Percentiles rank a stretch among this genome's conserved stretches.
Evolutionary conservation across 2,329 filamentous ascomycete genomes (phyloP).

Genomic region (Thelonectria olida): DNA sequence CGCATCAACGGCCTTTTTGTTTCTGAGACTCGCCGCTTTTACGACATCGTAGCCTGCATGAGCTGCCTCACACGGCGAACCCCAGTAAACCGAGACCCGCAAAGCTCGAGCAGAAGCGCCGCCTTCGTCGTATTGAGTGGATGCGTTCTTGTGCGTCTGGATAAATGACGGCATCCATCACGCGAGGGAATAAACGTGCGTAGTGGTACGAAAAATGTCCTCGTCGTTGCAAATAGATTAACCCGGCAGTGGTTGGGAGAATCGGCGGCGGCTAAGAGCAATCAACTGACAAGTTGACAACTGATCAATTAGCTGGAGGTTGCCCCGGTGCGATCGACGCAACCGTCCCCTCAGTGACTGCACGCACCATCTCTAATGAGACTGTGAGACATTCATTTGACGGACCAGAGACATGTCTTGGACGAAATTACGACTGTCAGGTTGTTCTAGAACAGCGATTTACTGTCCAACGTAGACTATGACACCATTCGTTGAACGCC

Average conservation of each 20-base stretch:
- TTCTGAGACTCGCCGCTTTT: too few species aligned
- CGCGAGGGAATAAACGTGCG: background rate
- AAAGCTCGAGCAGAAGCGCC: background rate
- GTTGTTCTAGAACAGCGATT: too few species aligned
- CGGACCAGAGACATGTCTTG: too few species aligned
- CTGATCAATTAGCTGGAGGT: background rate
- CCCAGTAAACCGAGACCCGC: too few species aligned
- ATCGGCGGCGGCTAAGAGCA: background rate
- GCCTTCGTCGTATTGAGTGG: background rate
- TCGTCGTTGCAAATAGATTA: background rate
- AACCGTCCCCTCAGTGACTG: background rate
- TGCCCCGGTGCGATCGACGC: background rate
- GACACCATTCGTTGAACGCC: too few species aligned
- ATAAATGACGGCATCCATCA: background rate
- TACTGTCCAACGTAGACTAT: too few species aligned
- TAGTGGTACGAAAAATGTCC: background rate
- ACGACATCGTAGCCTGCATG: too few species aligned
- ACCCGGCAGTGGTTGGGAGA: slow-evolving; percentile 2
- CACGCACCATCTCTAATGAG: too few species aligned
- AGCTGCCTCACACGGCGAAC: too few species aligned
- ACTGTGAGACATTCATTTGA: too few species aligned
- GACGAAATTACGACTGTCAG: too few species aligned
- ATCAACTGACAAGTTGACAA: background rate
- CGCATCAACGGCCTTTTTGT: background rate
- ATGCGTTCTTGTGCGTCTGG: background rate